These are phyloP conservation scores for Colletotrichum agaves DNA, from an alignment of 2,329 filamentous ascomycete genomes.

Conservation along the genomic window DNA sequence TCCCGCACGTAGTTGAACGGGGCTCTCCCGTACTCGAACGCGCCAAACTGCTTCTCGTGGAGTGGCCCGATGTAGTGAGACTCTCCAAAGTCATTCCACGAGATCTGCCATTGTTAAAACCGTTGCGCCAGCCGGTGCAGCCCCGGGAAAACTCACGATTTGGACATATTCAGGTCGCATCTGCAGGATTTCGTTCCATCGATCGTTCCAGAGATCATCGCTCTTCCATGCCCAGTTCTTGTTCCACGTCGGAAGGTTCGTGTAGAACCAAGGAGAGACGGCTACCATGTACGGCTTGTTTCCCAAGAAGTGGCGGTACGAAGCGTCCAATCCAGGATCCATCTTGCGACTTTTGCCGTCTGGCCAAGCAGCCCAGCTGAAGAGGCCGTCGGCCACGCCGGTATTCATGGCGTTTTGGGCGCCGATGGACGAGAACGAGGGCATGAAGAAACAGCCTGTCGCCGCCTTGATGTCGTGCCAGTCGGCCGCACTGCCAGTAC, in stretches of 20 bases:
- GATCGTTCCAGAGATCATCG: slow-evolving; percentile 68
- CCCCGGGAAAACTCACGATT: slow-evolving; percentile 52
- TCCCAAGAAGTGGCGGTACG: slow-evolving; percentile 35
- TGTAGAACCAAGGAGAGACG: slow-evolving; percentile 69
- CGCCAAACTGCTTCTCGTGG: slow-evolving; percentile 39
- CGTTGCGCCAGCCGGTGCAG: background rate
- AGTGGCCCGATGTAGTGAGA: slow-evolving; percentile 65
- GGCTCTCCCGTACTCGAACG: slow-evolving; percentile 28
- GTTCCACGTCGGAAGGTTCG: slow-evolving; percentile 63
- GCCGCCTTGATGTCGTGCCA: slow-evolving; percentile 55
- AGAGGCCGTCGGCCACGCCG: slow-evolving; percentile 47
- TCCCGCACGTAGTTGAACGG: slow-evolving; percentile 56
- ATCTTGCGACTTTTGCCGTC: slow-evolving; percentile 39
- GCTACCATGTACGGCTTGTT: slow-evolving; percentile 59
- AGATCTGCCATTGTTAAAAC: slow-evolving; percentile 12
- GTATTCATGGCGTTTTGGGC: slow-evolving; percentile 39
- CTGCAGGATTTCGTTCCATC: slow-evolving; percentile 65
- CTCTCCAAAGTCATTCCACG: slow-evolving; percentile 64
- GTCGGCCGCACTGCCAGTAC: slow-evolving; percentile 51
- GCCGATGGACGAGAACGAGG: slow-evolving; percentile 55
- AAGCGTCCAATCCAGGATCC: slow-evolving; percentile 39
- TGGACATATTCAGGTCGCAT: slow-evolving; percentile 58
- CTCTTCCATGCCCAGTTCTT: slow-evolving; percentile 73
- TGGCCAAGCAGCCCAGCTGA: slow-evolving; percentile 53
- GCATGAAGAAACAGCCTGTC: slow-evolving; percentile 55